Evolutionary conservation across 1,139 yeast species (phyloP).

Genomic region (Kodamaea sp.): DNA sequence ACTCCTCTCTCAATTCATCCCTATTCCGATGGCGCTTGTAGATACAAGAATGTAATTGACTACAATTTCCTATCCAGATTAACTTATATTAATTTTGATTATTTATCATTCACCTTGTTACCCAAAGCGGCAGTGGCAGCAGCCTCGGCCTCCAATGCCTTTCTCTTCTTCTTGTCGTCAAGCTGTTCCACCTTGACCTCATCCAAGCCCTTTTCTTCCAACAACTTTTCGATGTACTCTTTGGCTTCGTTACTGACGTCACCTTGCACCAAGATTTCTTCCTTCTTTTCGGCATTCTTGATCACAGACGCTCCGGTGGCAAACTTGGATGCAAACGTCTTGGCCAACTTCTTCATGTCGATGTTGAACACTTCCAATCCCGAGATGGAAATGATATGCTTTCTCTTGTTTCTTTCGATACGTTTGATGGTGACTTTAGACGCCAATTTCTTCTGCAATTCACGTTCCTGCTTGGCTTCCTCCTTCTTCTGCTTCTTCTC

Average conservation of each 20-base stretch:
- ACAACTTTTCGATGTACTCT: slow-evolving; percentile 65
- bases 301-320: slow-evolving; percentile 98
- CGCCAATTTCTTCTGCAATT: slow-evolving; percentile 72
- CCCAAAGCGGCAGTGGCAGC: slow-evolving; percentile 7
- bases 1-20: too few species aligned
- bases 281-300: slow-evolving; percentile 87
- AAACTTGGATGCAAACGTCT: slow-evolving; percentile 89
- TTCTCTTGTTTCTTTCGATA: slow-evolving; percentile 87
- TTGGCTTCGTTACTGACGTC: slow-evolving; percentile 94
- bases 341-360: slow-evolving; percentile 87
- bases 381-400: slow-evolving; percentile 81
- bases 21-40: too few species aligned
- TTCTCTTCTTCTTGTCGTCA: slow-evolving; percentile 80
- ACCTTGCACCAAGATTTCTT: slow-evolving; percentile 91
- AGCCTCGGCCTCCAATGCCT: slow-evolving; percentile 30
- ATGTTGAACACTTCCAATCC: slow-evolving; percentile 89
- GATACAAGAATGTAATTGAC: too few species aligned
- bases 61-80: too few species aligned
- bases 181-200: slow-evolving; percentile 86
- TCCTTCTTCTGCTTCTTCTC: slow-evolving; percentile 87
- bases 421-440: slow-evolving; percentile 83
- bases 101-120: not conserved
- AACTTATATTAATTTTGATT: not conserved
- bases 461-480: slow-evolving; percentile 86
- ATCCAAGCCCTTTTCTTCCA: slow-evolving; percentile 79